These are phyloP conservation scores for Saxispiralis lemnorum DNA, from an alignment of 495 filamentous ascomycete species.

Conservation along the genomic window DNA sequence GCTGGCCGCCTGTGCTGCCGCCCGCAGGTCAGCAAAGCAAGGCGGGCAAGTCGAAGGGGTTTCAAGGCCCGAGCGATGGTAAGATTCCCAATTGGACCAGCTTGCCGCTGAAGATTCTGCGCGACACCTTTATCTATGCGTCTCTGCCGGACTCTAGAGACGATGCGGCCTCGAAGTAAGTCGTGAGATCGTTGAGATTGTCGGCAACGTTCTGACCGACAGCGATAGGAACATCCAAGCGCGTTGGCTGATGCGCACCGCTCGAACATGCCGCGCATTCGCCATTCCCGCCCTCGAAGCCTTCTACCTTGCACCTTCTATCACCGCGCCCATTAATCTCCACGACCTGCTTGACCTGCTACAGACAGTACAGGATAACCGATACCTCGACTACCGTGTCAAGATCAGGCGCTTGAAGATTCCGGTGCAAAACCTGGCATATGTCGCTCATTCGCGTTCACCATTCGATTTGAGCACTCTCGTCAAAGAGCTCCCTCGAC, in stretches of 20 bases:
- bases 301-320: slow-evolving; percentile 51
- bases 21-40: not conserved
- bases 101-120: slow-evolving; percentile 54
- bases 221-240: slow-evolving; percentile 15
- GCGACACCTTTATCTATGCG: slow-evolving; percentile 50
- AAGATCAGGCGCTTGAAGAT: slow-evolving; percentile 56
- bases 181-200: not conserved
- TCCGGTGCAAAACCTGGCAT: slow-evolving; percentile 33
- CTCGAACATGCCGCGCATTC: slow-evolving; percentile 46
- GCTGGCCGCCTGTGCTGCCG: not conserved
- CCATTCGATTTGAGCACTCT: slow-evolving; percentile 28
- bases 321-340: slow-evolving; percentile 33
- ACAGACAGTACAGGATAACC: slow-evolving; percentile 23
- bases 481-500: slow-evolving; percentile 28
- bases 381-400: slow-evolving; percentile 37
- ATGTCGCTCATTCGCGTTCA: slow-evolving; percentile 20
- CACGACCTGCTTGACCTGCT: slow-evolving; percentile 34
- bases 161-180: not conserved
- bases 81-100: slow-evolving; percentile 48
- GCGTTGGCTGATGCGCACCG: slow-evolving; percentile 42
- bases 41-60: not conserved
- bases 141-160: slow-evolving; percentile 40
- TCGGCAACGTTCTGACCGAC: not conserved
- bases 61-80: slow-evolving; percentile 20
- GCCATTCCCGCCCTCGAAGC: slow-evolving; percentile 57